Percentiles rank a stretch among this genome's conserved stretches.
These are phyloP conservation scores for Cronartium quercuum DNA, from an alignment of 1,284 basidiomycete genomes.

Conservation along the genomic window DNA sequence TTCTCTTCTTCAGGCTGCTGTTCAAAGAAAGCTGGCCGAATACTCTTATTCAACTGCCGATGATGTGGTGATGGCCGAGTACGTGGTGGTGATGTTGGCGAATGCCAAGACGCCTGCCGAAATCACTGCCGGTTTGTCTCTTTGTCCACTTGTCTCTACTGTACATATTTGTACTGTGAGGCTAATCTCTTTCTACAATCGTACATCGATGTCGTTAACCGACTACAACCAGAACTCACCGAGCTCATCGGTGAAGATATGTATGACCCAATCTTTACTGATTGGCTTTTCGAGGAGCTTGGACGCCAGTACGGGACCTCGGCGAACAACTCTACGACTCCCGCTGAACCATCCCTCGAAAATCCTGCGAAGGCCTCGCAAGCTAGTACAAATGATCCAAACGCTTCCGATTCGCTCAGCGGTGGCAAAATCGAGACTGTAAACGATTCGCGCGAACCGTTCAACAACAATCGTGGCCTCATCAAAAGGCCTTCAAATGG, in stretches of 20 bases:
- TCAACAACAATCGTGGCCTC: not conserved
- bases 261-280: conserved; percentile 43
- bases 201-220: too few relatives aligned
- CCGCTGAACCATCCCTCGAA: conserved; percentile 1
- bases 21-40: conserved; percentile 36
- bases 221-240: conserved; percentile 41
- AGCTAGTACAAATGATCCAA: not conserved
- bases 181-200: too few relatives aligned
- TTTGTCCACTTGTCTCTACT: too few relatives aligned
- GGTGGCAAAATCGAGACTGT: conserved; percentile 36
- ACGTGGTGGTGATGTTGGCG: conserved; percentile 49
- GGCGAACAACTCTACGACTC: not conserved
- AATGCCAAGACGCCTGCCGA: conserved; percentile 46
- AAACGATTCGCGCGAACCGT: conserved; percentile 34
- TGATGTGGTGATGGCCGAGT: conserved; percentile 44
- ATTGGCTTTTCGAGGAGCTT: conserved; percentile 44
- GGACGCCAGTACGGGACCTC: conserved; percentile 23
- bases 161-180: too few relatives aligned
- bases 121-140: conserved; percentile 42
- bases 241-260: conserved; percentile 46
- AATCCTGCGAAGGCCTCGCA: not conserved
- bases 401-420: not conserved
- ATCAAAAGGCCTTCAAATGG: not conserved
- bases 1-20: conserved; percentile 12
- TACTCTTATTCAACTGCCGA: conserved; percentile 35